Evolutionary conservation across 2,329 filamentous ascomycete genomes (phyloP), one percentile per base, ranked within the genome.

Genomic region (Alternaria panax): DNA sequence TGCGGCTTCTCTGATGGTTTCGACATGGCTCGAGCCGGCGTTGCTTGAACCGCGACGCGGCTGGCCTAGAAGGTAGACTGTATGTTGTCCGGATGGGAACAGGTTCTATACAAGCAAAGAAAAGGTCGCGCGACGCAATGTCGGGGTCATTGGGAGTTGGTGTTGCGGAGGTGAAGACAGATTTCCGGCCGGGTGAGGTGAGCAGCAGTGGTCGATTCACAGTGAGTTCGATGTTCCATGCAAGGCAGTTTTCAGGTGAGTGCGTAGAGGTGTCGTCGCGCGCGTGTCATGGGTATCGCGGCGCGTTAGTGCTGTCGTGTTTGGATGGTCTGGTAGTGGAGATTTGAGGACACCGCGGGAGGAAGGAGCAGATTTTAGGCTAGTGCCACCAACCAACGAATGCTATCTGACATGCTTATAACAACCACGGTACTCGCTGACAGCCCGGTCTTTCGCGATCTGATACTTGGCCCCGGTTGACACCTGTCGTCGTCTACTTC

Each of bases 91-190:
- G 51, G 20, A 51, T 28, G 24, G 30, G 25, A 32, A 45, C 50
- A 20, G 30, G 30, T 56, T 59, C 68, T 74, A 73, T 69, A 65
- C 63, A 59, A 62, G 54, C 43, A 57, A 62, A 63, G 63, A 64
- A 62, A 61, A 62, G 56, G 52, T 65, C 43, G 65, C 54, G 46
- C 55, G 58, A 50, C 57, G 67, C 51, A 57, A 48, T 70, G 58
- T 63, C 64, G 63, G 69, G 72, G 34, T 76, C 75, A 78, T 78
- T 65, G 69, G 72, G 66, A 60, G 64, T 57, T 59, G 64, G 54
- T 59, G 54, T 54, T 59, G 62, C 47, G 51, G 51, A 50, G 56
- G 52, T 64, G 62, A 45, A 48, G 62, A 68, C 60, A 55, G 66
- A 57, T 54, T 61, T 64, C 50, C 54, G 65, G 47, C 9, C 54